These are phyloP conservation scores for Candida sithepensis DNA, from an alignment of 805 yeast genomes.

Conservation along the genomic window DNA sequence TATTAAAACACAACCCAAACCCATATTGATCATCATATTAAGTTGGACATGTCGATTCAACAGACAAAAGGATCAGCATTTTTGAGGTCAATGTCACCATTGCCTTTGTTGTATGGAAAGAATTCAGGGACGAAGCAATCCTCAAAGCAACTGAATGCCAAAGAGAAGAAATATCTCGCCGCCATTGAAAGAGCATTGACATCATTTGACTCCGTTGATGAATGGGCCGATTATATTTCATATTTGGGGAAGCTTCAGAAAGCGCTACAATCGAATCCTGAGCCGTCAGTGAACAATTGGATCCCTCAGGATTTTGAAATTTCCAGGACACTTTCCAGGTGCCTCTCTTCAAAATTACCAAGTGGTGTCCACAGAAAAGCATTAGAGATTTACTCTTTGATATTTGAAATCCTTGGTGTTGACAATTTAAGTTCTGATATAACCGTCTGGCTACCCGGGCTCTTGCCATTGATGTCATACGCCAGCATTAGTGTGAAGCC, in stretches of 20 bases:
- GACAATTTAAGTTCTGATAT: slow-evolving; percentile 52
- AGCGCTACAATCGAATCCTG: slow-evolving; percentile 52
- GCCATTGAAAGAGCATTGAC: slow-evolving; percentile 70
- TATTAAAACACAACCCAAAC: neutral
- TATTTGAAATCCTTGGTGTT: slow-evolving; percentile 61
- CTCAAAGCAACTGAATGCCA: slow-evolving; percentile 40
- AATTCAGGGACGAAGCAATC: slow-evolving; percentile 17
- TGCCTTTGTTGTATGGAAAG: slow-evolving; percentile 22
- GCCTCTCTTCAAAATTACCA: slow-evolving; percentile 78
- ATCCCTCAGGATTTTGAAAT: slow-evolving; percentile 68
- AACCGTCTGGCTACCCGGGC: slow-evolving; percentile 86
- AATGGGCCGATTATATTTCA: slow-evolving; percentile 98
- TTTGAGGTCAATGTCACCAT: slow-evolving; percentile 27
- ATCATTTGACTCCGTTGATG: slow-evolving; percentile 77
- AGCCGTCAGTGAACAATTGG: slow-evolving; percentile 41
- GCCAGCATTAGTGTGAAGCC: slow-evolving; percentile 90
- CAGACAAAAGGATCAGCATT: slow-evolving; percentile 19
- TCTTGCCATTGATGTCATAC: slow-evolving; percentile 83
- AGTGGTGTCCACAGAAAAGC: slow-evolving; percentile 95
- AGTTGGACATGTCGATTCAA: slow-evolving; percentile 8
- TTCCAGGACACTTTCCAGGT: slow-evolving; percentile 69
- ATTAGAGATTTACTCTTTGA: slow-evolving; percentile 65
- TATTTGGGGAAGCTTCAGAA: slow-evolving; percentile 77
- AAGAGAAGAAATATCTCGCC: slow-evolving; percentile 65
- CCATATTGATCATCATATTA: slow-evolving; percentile 21